A percentile compares a stretch with the other conserved stretches of the same genome.
phyloP scores from a whole-genome alignment of 139 green algal genomes.

The Coelastrella sp. region DNA sequence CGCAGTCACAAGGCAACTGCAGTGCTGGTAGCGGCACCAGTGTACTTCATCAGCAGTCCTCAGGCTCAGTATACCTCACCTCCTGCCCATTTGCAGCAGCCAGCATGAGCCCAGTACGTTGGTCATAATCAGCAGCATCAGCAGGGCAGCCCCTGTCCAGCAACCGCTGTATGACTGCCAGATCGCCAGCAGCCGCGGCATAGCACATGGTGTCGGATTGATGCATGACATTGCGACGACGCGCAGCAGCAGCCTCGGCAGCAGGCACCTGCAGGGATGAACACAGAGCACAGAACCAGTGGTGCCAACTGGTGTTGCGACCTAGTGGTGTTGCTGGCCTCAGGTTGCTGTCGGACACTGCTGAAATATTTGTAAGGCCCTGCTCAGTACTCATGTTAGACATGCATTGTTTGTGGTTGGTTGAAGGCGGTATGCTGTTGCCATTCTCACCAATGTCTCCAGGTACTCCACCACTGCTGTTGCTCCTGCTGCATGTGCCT shows the following conservation, averaged over 20 bases:
- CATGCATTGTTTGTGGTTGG: no score
- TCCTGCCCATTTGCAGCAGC: conserved; percentile 24
- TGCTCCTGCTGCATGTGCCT: conserved; percentile 9
- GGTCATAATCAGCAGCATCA: conserved; percentile 36
- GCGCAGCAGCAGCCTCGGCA: background rate
- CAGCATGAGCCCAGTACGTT: conserved; percentile 38
- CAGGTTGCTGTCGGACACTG: no score
- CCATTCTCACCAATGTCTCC: background rate
- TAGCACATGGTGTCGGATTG: background rate
- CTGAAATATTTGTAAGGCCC: no score
- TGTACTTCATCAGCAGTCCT: background rate
- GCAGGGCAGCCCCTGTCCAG: conserved; percentile 4
- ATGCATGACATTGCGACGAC: background rate
- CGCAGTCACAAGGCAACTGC: no score
- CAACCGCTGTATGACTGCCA: conserved; percentile 6
- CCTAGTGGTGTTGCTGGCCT: no score
- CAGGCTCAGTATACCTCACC: background rate
- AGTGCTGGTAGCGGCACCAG: no score
- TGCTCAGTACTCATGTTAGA: no score
- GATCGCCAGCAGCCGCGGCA: conserved; percentile 15
- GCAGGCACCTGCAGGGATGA: background rate
- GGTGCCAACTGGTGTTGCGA: no score
- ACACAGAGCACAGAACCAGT: background rate
- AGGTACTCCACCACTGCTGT: conserved; percentile 35
- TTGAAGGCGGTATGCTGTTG: no score